Base-by-base conservation (phyloP, 108 stramenopile species). In the Nannochloropsis oceanica region DNA sequence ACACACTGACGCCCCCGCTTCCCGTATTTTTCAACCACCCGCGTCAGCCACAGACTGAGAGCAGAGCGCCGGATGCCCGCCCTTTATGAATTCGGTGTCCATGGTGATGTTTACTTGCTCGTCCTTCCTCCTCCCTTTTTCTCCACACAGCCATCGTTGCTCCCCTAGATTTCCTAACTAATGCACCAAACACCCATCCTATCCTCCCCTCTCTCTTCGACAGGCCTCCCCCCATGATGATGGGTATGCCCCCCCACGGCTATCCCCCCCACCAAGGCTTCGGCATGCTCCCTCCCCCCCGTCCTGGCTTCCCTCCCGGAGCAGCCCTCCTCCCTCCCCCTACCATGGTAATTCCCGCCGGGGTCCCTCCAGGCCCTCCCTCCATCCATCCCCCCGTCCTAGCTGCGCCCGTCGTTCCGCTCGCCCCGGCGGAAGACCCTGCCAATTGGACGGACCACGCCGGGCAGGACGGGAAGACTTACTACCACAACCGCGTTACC, bases 401-500 rank as follows among this genome's bases (percentile, higher is more conserved):
- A 18, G 46, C 46, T 18, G 18, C 46, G 14, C 46, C 46, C 18
- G 46, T 18, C 13, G 46, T 50, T 18, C 46, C 46, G 46, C 46
- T 50, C 0, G 14, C 46, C 46, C 46, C 46, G 14, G 46, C 46
- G 14, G 46, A 50, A 18, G 46, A 50, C 46, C 46, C 46, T 13
- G 46, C 46, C 46, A 83, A 87, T 26, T 92, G 91, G 91, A 85
- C 89, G 24, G 91, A 92, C 46, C 89, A 91, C 89, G 82, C 79
- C 26, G 86, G 87, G 20, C 89, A 82, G 12, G 89, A 91, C 43
- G 90, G 91, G 34, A 42, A 89, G 43, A 27, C 81, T 13, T 92
- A 92, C 86, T 92, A 81, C 59, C 89, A 90, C 89, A 92, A 92
- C 84, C 26, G 43, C 14, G 86, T 85, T 42, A 91, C 91, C 27